A percentile compares a stretch with the other conserved stretches of the same genome.
These are phyloP conservation scores for Tulasnella sp. DNA, from an alignment of 768 basidiomycete species.

Conservation along the genomic window DNA sequence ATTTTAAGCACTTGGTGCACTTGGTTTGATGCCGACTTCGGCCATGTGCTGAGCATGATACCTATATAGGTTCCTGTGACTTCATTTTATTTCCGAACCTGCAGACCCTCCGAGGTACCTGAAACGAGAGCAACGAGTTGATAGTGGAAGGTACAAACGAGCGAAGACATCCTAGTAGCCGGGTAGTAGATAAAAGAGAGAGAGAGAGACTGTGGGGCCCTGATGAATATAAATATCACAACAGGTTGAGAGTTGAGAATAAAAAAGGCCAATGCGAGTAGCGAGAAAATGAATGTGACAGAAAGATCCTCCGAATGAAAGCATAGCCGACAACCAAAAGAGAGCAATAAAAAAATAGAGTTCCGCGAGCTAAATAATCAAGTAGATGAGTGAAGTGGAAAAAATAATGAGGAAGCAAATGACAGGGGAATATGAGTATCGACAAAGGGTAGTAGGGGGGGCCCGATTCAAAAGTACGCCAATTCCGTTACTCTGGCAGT, in stretches of 20 bases:
- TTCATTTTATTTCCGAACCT: no score
- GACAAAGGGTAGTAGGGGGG: neutral
- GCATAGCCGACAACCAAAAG: neutral
- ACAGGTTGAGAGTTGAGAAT: neutral
- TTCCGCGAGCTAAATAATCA: neutral
- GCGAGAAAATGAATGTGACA: neutral
- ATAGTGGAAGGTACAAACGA: neutral
- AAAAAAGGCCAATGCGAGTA: neutral
- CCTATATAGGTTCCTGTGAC: no score
- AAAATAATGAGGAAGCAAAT: neutral
- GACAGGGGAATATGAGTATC: neutral
- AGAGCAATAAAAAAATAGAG: neutral
- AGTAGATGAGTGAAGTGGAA: neutral
- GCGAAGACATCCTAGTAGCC: neutral
- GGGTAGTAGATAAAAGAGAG: neutral
- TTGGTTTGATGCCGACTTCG: no score
- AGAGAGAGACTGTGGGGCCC: neutral
- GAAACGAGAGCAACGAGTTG: neutral
- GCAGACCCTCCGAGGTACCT: no score
- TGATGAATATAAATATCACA: conserved; percentile 8
- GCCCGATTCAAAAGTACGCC: neutral
- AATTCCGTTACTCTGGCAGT: conserved; percentile 4
- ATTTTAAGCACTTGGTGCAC: no score
- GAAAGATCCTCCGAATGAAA: neutral
- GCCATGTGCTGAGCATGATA: no score